Base-by-base conservation (phyloP, 1,284 basidiomycete species). In the Microbotryum lychnidis-dioicae region DNA sequence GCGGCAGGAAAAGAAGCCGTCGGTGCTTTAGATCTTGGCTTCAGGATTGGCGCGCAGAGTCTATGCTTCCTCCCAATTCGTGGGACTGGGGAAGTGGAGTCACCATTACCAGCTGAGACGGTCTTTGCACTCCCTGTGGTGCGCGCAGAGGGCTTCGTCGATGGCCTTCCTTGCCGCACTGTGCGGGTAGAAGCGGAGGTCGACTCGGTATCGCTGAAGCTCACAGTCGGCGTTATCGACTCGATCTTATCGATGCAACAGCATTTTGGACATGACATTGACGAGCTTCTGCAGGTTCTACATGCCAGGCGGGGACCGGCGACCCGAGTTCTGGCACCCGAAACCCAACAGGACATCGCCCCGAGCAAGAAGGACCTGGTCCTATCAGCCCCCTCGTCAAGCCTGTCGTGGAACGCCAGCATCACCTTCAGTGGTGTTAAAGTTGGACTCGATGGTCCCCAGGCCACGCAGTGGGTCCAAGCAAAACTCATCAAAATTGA, bases 191-290 rank as follows among this genome's bases (percentile, higher is more conserved):
- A 85, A 29, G 79, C 81, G 6, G 76, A 84, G 33, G 75, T 90
- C 48, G 86, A 87, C 20, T 81, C 82, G 56, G 80, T 89, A 67
- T 79, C 84, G 31, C 75, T 87, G 57, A 85, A 81, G 68, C 79
- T 90, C 64, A 89, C 87, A 69, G 86, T 87, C 6, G 83, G 83
- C 2, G 83, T 89, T 68, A 84, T 87, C 82, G 89, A 91, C 70
- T 86, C 85, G 8, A 74, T 90, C 4, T 79, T 90, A 2, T 82
- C 81, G 2, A 84, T 91, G 14, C 87, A 89, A 70, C 85, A 87
- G 68, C 89, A 89, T 70, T 90, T 89, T 64, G 88, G 86, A 8
- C 84, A 86, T 70, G 89, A 91, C 74, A 87, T 90, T 75, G 86
- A 86, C 66, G 89, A 91, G 66, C 77, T 91, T 29, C 75, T 90